phyloP scores from a whole-genome alignment of 208 protist species.

The Leishmania amazonensis region DNA sequence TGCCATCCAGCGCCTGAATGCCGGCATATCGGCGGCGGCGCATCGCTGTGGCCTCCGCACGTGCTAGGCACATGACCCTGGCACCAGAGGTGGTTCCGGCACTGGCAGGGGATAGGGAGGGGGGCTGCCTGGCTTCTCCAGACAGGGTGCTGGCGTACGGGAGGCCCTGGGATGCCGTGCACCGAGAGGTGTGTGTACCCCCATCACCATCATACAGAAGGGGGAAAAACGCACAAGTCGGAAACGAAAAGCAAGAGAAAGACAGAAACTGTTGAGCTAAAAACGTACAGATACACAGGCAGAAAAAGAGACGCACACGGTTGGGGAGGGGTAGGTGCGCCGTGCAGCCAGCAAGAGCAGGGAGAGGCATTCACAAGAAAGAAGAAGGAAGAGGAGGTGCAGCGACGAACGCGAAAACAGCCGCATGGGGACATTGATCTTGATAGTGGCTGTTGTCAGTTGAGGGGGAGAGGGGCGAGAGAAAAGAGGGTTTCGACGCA shows the following conservation, averaged over 20 bases:
- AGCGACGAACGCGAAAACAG: conserved; percentile 1
- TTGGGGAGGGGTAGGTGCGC: neutral
- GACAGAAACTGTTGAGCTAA: too few species aligned
- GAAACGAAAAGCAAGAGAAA: neutral
- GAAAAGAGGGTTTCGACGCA: neutral
- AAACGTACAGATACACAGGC: neutral
- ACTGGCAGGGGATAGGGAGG: neutral
- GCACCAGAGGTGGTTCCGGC: neutral
- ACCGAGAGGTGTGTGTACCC: neutral
- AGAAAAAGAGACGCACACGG: neutral
- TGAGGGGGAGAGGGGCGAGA: neutral
- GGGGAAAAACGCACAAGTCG: neutral
- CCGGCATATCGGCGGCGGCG: too few species aligned
- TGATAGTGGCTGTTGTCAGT: neutral
- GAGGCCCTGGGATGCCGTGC: neutral
- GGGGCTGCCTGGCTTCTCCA: neutral
- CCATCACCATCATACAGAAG: neutral
- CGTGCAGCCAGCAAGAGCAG: neutral
- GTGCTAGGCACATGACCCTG: neutral
- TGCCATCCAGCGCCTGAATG: neutral
- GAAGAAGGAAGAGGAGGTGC: neutral
- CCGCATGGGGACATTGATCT: neutral
- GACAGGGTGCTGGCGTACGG: neutral
- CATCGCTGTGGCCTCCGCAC: neutral
- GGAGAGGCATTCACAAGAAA: neutral